Evolutionary conservation across 176 grass and related monocot species (phyloP).

Genomic region (Musa troglodytarum): DNA sequence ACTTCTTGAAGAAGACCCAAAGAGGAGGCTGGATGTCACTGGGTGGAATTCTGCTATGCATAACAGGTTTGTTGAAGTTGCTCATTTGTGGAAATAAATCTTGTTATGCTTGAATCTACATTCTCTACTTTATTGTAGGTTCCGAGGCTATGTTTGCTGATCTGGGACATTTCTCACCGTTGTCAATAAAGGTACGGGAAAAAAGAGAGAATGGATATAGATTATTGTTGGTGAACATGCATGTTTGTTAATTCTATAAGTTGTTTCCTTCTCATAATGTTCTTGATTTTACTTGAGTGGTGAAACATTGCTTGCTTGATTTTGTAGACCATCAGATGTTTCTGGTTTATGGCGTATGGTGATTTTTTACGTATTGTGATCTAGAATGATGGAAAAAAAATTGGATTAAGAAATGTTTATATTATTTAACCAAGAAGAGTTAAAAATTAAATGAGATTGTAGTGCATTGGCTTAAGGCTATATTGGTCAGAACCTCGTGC

Average conservation of each 20-base stretch:
- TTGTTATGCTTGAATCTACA: background rate
- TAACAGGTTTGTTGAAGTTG: conserved; percentile 52
- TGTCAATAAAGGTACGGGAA: conserved; percentile 56
- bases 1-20: conserved; percentile 74
- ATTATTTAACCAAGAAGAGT: too few species aligned
- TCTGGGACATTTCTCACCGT: conserved; percentile 87
- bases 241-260: background rate
- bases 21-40: conserved; percentile 80
- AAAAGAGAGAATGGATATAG: background rate
- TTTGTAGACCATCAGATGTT: background rate
- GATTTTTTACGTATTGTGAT: too few species aligned
- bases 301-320: background rate
- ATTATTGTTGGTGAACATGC: background rate
- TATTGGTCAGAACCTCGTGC: background rate
- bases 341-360: too few species aligned
- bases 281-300: background rate
- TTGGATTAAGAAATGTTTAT: too few species aligned
- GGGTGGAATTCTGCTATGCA: conserved; percentile 86
- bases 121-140: conserved; percentile 29
- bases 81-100: background rate
- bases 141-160: conserved; percentile 98
- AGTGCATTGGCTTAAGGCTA: background rate
- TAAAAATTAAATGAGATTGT: too few species aligned
- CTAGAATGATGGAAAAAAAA: too few species aligned
- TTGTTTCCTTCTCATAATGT: background rate